Base-by-base conservation (phyloP, 176 grass and related monocot species). In the Carex pumila region DNA sequence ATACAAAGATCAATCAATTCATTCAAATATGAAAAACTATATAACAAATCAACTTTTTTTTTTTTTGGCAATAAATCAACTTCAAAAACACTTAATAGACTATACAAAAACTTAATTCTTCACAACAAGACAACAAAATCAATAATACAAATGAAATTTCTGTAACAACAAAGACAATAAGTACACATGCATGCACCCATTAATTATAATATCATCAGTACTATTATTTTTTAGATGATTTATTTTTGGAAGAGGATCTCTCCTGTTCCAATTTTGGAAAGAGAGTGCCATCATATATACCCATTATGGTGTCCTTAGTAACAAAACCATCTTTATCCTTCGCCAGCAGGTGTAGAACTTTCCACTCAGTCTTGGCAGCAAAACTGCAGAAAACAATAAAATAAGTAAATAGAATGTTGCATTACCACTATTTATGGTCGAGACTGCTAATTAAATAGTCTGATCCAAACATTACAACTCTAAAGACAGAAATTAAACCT, bases 301-400 rank as follows among this genome's bases (percentile, higher is more conserved):
- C 83, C 86, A 71, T 87, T 15, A 85, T 49, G 61, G 75, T 79
- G 0, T 97, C 87, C 77, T 88, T 97, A 15, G 75, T 74, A 81
- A 97, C 90, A 53, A 91, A 89, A 3, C 88, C 88, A 31, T 94
- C 31, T 50, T 92, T 82, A 31, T 92, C 92, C 62, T 88, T 91
- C 68, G 84, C 73, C 6, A 91, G 81, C 3, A 49, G 19, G 61
- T 85, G 94, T 8, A 81, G 15, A 17, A 88, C 4, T 13, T 84
- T 88, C 92, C 90, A 94, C 54, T 94, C 92, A 18, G 0, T 34
- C 75, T 18, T 63, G 50, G 61, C 63, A 22, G 74, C 87, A 12
- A 71, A 9, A 78, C 90, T 94, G 30, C 62, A 31, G 83, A 75
- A 59, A 69, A 18, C 53, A 59, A 31, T 9, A 73, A 53, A 7